Evolutionary conservation across 495 filamentous ascomycete species (phyloP).

Genomic region (Talaromyces thailandensis): DNA sequence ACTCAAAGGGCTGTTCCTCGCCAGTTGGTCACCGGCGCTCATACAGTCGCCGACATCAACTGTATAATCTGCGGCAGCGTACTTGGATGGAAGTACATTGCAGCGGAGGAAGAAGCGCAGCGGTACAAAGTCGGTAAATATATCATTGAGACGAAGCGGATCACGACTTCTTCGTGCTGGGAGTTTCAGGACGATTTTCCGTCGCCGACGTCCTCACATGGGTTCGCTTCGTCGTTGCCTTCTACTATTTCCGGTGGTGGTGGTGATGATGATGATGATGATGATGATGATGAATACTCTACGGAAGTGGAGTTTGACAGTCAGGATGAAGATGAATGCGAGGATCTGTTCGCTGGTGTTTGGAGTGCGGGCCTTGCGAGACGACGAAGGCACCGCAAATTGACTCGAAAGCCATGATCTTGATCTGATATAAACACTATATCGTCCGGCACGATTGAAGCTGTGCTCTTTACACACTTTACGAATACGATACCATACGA

Average conservation of each 20-base stretch:
- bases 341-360: constrained; percentile 81
- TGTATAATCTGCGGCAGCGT: constrained; percentile 57
- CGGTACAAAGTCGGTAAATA: constrained; percentile 94
- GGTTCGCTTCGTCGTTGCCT: neutral
- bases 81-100: constrained; percentile 91
- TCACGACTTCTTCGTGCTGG: constrained; percentile 58
- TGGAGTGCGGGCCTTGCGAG: constrained; percentile 68
- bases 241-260: too few species aligned
- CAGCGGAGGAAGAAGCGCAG: constrained; percentile 71
- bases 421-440: neutral
- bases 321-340: constrained; percentile 90
- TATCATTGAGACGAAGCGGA: constrained; percentile 80
- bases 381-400: constrained; percentile 50
- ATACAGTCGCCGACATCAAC: constrained; percentile 49
- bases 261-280: too few species aligned
- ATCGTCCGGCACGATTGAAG: neutral
- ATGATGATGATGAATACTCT: neutral
- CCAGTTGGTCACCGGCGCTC: constrained; percentile 68
- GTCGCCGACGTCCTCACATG: neutral
- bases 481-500: neutral
- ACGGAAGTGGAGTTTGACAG: constrained; percentile 65
- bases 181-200: constrained; percentile 37
- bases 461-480: neutral
- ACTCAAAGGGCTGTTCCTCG: constrained; percentile 56
- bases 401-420: constrained; percentile 13